Conservation (phyloP, 495 filamentous ascomycete genomes). For the Aspergillus mulundensis region DNA sequence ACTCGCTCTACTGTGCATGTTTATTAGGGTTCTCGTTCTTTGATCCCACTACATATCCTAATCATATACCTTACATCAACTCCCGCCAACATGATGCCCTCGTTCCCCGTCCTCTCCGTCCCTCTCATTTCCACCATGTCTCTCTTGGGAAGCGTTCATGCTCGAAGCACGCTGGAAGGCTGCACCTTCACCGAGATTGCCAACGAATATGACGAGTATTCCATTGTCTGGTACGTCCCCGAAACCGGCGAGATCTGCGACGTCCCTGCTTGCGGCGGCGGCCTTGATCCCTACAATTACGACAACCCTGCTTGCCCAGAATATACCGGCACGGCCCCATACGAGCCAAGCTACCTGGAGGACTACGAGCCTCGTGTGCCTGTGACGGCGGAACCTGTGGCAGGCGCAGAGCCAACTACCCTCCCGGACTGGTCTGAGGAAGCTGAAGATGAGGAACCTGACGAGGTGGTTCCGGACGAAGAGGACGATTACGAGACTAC, state of each 20-base stretch:
- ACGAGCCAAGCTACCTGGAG: conserved; percentile 46
- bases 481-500: neutral
- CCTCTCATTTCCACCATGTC: conserved; percentile 18
- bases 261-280: conserved; percentile 61
- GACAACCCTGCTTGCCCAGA: conserved; percentile 54
- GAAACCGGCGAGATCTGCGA: conserved; percentile 57
- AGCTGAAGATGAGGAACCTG: neutral
- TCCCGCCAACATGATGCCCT: conserved; percentile 23
- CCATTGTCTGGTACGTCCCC: conserved; percentile 50
- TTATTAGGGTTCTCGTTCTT: neutral
- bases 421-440: neutral
- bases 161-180: conserved; percentile 29
- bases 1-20: neutral
- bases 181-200: conserved; percentile 27
- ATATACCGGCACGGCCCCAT: conserved; percentile 55
- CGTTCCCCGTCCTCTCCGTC: conserved; percentile 12
- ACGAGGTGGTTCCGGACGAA: neutral
- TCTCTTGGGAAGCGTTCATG: conserved; percentile 18
- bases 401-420: conserved; percentile 12
- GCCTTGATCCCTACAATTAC: conserved; percentile 56
- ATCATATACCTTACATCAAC: neutral
- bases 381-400: conserved; percentile 12
- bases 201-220: conserved; percentile 35
- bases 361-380: conserved; percentile 31
- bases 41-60: neutral